Conservation (phyloP, 176 grass and related monocot species). For the Puccinellia tenuiflora region DNA sequence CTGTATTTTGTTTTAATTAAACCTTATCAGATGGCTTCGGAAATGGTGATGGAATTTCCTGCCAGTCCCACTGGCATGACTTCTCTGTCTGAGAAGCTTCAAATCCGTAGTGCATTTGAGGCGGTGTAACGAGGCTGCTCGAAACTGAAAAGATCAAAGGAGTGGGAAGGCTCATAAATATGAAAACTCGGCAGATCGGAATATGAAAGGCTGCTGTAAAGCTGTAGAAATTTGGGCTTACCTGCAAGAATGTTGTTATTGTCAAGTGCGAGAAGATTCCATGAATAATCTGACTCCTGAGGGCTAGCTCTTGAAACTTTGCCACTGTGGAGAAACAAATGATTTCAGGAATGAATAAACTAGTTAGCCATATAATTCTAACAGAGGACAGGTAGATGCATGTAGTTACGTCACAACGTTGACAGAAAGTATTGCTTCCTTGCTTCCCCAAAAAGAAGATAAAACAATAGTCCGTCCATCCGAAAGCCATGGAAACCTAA, state of each 20-base stretch:
- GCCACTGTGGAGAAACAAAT: slow-evolving; percentile 35
- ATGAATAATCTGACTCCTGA: slow-evolving; percentile 56
- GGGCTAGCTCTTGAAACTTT: slow-evolving; percentile 62
- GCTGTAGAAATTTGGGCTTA: slow-evolving; percentile 12
- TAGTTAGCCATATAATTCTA: not conserved
- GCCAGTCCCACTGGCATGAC: not conserved
- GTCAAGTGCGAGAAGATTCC: slow-evolving; percentile 84
- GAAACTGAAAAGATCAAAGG: not conserved
- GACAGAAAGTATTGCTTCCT: slow-evolving; percentile 69
- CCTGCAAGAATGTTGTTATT: slow-evolving; percentile 86
- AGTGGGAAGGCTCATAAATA: slow-evolving; percentile 17
- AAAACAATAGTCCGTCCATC: slow-evolving; percentile 78
- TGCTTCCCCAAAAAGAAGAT: slow-evolving; percentile 86
- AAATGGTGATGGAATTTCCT: slow-evolving; percentile 34
- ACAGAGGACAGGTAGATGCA: not conserved
- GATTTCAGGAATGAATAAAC: slow-evolving; percentile 19
- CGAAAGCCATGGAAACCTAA: slow-evolving; percentile 75
- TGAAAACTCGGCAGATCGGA: slow-evolving; percentile 13
- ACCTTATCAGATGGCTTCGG: slow-evolving; percentile 67
- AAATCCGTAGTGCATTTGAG: slow-evolving; percentile 6
- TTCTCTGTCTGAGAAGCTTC: slow-evolving; percentile 3
- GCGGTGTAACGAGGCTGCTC: not conserved
- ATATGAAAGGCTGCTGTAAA: slow-evolving; percentile 3
- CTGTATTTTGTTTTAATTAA: not conserved
- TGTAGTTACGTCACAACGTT: slow-evolving; percentile 59